Base-by-base conservation (phyloP, 768 basidiomycete genomes). In the Psilocybe tampanensis region DNA sequence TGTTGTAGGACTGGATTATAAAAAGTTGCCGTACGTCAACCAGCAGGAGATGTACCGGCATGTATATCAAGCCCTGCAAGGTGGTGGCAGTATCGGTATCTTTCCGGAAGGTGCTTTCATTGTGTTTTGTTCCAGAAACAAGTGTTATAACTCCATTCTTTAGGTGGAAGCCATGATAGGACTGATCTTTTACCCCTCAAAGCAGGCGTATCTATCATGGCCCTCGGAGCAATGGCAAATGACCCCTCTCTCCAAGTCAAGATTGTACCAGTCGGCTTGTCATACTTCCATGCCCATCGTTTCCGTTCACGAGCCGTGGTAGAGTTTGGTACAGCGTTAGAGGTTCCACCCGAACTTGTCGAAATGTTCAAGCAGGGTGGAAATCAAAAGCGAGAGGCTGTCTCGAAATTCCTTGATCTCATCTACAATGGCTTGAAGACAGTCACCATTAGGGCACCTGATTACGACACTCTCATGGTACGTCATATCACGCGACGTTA, bases 381-480 rank as follows among this genome's bases (percentile, higher is more conserved):
- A 5, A 68, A 77, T 15, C 81, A 88, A 65, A 99, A 98, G 74
- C 79, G 94, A 57, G 91, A 95, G 64, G 96, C 97, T 0, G 93
- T 95, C 47, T 80, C 86, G 17, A 90, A 90, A 66, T 85, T 98
- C 62, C 77, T 99, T 60, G 90, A 98, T 62, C 75, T 97, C 54
- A 88, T 97, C 51, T 97, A 96, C 65, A 92, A 98, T 65, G 90
- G 84, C 21, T 76, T 99, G 63, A 95, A 98, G 76, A 95, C 95
- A 0, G 97, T 99, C 39, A 99, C 97, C 0, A 84, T 98, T 53
- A 81, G 95, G 55, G 94, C 95, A 17, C 95, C 96, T 2, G 97
- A 99, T 70, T 98, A 93, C 70, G 97, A 99, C 63, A 98, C 96
- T 1, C 80, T 99, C 48, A 97, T 98, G 94, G 97, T 92, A 63